Evolutionary conservation across 2,329 filamentous ascomycete species (phyloP), one percentile per base, ranked within the genome.

Genomic region (Colletotrichum tropicale): DNA sequence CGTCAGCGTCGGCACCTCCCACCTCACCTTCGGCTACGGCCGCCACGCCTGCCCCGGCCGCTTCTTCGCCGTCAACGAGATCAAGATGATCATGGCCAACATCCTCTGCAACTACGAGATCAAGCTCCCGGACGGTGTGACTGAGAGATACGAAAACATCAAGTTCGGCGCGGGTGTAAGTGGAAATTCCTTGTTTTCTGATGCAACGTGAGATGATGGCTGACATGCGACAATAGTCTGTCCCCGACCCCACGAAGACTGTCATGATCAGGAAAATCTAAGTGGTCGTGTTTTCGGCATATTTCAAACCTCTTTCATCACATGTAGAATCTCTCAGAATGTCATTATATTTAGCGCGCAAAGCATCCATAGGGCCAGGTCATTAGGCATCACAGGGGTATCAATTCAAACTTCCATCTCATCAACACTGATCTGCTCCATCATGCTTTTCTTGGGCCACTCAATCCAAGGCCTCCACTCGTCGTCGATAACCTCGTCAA

Each of bases 1-100:
- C 73, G 85, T 84, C 30, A 85, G 83, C 78, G 83, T 85, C 69
- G 80, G 81, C 36, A 65, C 71, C 16, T 72, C 66, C 28, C 67
- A 77, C 28, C 52, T 77, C 15, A 69, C 73, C 3, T 79, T 78
- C 13, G 78, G 78, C 12, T 78, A 78, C 32, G 78, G 77, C 21
- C 76, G 66, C 58, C 78, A 79, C 48, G 77, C 76, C 4, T 79
- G 78, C 36, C 70, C 77, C 0, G 78, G 78, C 1, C 36, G 77
- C 7, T 70, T 71, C 43, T 78, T 78, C 21, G 78, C 77, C 6
- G 77, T 76, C 21, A 71, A 72, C n/a, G 78, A 78, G 56, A 78
- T 79, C 52, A 79, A 79, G 69, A 70, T 79, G 64, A 71, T 79
- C 8, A 66, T 79, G 66, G 78, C 70, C 13, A 74, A 72, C 6